A percentile compares a stretch with the other conserved stretches of the same genome.
phyloP scores from a whole-genome alignment of 1,139 yeast species.

The Hansenula sp. region DNA sequence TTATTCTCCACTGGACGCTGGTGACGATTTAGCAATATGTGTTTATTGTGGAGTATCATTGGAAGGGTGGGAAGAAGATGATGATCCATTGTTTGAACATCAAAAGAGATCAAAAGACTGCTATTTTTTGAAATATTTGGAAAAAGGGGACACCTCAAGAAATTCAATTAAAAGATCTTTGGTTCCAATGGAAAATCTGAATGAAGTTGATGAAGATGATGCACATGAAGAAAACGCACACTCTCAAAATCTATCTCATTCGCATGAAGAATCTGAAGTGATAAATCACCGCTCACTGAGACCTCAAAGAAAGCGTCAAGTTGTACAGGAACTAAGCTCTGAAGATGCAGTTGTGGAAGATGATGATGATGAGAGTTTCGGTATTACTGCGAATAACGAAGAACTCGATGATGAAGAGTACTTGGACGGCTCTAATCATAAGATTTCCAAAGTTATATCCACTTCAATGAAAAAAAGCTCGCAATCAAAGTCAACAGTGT shows the following conservation, averaged over 20 bases:
- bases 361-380: neutral
- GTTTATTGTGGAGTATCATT: slow-evolving; percentile 65
- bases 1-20: slow-evolving; percentile 36
- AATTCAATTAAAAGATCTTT: slow-evolving; percentile 6
- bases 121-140: slow-evolving; percentile 33
- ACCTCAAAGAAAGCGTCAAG: neutral
- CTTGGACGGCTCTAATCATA: neutral
- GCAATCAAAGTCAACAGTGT: slow-evolving; percentile 7
- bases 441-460: neutral
- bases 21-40: slow-evolving; percentile 67
- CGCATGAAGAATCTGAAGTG: too few relatives aligned
- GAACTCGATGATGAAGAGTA: slow-evolving; percentile 12
- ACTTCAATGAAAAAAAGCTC: slow-evolving; percentile 1
- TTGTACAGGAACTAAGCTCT: neutral
- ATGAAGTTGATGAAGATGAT: neutral
- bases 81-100: slow-evolving; percentile 60
- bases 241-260: too few relatives aligned
- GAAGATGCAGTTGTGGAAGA: neutral
- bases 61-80: slow-evolving; percentile 69
- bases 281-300: neutral
- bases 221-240: too few relatives aligned
- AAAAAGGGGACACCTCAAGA: slow-evolving; percentile 4
- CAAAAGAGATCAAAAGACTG: slow-evolving; percentile 43
- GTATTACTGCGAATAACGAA: neutral
- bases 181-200: too few relatives aligned